Evolutionary conservation across 306 rosid species (phyloP), one percentile per base, ranked within the genome.

Genomic region (Begonia masoniana): DNA sequence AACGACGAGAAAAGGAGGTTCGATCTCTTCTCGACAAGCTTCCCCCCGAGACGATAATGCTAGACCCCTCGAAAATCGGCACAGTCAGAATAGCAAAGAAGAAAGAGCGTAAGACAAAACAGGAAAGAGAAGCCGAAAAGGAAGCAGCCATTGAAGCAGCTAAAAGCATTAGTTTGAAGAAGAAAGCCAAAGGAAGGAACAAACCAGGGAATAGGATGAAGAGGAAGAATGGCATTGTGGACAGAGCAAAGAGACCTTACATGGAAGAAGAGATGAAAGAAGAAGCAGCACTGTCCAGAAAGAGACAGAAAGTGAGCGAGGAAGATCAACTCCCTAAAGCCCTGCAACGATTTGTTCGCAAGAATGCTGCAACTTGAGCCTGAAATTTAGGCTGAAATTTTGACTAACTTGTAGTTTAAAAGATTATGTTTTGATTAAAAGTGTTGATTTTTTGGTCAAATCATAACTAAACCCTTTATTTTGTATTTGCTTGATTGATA

Each of bases 101-200:
- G 62, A 76, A 36, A 49, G 84, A 78, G 58, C 76, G 71, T 72
- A 51, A 15, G 48, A 54, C 74, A 6, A 70, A 54, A 59, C 35
- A 70, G 67, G 88, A 81, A 68, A 77, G 55, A 58, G 92, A 75
- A 54, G 76, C 71, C 1, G 92, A 85, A 68, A 67, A 73, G 71
- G 97, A 85, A 51, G 82, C 75, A 10, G 87, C 86, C 6, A 8
- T 78, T 39, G 96, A 85, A 66, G 81, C 61, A 39, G 81, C 64
- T 3, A 81, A 85, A 77, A 76, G 69, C 62, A 62, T 45, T 26
- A 68, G 69, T 45, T 57, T 74, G 62, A 91, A 83, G 80, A 85
- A 79, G 14, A 91, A 91, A 70, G 81, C 96, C 9, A 91, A 91
- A 71, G 97, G 97, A 57, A 76, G 94, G 72, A 91, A 68, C 61